phyloP scores from a whole-genome alignment of 2,329 filamentous ascomycete genomes.

The Diplodia mutila region DNA sequence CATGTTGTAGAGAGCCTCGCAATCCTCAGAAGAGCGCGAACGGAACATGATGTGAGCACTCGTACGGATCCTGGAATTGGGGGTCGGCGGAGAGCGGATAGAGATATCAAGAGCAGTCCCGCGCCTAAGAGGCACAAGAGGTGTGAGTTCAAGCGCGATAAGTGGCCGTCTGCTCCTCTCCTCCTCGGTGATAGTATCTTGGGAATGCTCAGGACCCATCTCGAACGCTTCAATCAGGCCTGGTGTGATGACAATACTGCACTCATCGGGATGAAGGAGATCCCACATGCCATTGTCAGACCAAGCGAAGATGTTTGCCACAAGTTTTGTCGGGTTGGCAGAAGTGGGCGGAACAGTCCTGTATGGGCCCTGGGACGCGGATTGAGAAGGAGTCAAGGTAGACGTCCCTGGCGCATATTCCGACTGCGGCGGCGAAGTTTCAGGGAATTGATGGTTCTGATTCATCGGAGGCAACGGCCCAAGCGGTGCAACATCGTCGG shows the following conservation, averaged over 20 bases:
- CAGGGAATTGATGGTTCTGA: constrained; percentile 42
- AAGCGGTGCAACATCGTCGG: constrained; percentile 41
- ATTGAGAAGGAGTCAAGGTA: constrained; percentile 78
- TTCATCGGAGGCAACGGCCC: constrained; percentile 18
- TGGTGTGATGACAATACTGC: constrained; percentile 64
- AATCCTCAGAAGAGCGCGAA: constrained; percentile 74
- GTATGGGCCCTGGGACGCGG: constrained; percentile 75
- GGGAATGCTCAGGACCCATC: constrained; percentile 52
- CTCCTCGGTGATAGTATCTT: constrained; percentile 34
- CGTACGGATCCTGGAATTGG: constrained; percentile 70
- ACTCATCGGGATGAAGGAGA: constrained; percentile 63
- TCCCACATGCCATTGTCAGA: constrained; percentile 66
- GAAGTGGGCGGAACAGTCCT: constrained; percentile 57
- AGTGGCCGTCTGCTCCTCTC: constrained; percentile 52
- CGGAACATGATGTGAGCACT: constrained; percentile 88
- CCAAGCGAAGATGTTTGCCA: constrained; percentile 67
- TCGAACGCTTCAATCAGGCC: constrained; percentile 68
- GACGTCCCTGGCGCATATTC: constrained; percentile 43
- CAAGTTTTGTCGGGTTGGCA: constrained; percentile 56
- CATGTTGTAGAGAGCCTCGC: constrained; percentile 78
- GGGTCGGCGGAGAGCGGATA: constrained; percentile 81
- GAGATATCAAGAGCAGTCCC: constrained; percentile 94
- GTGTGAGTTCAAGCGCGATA: constrained; percentile 82
- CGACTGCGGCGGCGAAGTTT: constrained; percentile 46
- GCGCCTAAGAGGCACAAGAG: constrained; percentile 84